Evolutionary conservation across 805 yeast genomes (phyloP).

Genomic region (Kregervanrija pseudodelftensis): DNA sequence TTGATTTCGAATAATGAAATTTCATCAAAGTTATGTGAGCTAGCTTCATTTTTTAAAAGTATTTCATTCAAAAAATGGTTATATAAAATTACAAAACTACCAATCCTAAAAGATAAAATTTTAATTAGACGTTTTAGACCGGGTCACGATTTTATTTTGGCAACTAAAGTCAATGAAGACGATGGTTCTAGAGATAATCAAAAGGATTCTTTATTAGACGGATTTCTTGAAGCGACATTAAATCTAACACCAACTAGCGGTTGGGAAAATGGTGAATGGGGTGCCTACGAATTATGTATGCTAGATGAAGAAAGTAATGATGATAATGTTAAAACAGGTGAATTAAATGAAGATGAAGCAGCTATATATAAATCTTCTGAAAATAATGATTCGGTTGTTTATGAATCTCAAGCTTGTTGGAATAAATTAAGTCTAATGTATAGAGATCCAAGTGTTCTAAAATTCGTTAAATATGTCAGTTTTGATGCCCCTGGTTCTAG

Average conservation of each 20-base stretch:
- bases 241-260: conserved; percentile 74
- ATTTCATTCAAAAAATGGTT: conserved; percentile 66
- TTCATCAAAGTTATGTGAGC: conserved; percentile 37
- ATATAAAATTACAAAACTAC: conserved; percentile 49
- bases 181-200: conserved; percentile 12
- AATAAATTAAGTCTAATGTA: conserved; percentile 70
- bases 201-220: conserved; percentile 30
- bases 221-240: conserved; percentile 70
- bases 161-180: conserved; percentile 44
- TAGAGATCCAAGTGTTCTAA: conserved; percentile 80
- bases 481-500: conserved; percentile 82
- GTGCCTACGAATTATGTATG: conserved; percentile 94
- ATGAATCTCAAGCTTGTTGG: conserved; percentile 78
- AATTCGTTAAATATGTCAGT: conserved; percentile 89
- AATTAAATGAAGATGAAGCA: conserved; percentile 57
- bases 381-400: conserved; percentile 68
- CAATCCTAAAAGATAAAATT: conserved; percentile 58
- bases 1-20: conserved; percentile 12
- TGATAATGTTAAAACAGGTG: conserved; percentile 22
- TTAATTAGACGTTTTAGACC: conserved; percentile 87
- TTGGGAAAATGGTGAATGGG: conserved; percentile 86
- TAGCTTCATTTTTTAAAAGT: conserved; percentile 55
- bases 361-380: conserved; percentile 68
- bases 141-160: conserved; percentile 88
- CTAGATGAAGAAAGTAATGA: conserved; percentile 40